phyloP scores from a whole-genome alignment of 2,329 filamentous ascomycete species.

The Dothidotthia symphoricarpi region DNA sequence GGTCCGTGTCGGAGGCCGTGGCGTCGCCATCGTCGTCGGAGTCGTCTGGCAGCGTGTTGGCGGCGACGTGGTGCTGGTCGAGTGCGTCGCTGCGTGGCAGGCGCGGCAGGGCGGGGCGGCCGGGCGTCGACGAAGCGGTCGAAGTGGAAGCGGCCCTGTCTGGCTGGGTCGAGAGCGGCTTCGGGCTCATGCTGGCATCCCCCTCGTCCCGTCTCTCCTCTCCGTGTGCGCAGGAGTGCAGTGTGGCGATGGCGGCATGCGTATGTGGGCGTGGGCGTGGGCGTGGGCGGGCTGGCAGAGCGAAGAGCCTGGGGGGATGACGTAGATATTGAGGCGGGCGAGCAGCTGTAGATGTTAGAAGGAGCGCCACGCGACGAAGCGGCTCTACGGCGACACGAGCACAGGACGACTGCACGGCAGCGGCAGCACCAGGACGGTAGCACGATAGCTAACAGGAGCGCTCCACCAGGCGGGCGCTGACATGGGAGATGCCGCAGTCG shows the following conservation, averaged over 20 bases:
- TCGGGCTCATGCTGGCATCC: constrained; percentile 12
- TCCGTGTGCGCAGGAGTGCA: constrained; percentile 6
- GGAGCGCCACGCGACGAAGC: too few species aligned
- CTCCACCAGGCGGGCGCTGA: constrained; percentile 5
- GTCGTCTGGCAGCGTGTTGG: constrained; percentile 3
- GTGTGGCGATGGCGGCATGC: not conserved
- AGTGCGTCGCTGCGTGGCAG: constrained; percentile 12
- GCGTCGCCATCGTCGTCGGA: constrained; percentile 8
- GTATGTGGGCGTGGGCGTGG: not conserved
- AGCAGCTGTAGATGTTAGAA: too few species aligned
- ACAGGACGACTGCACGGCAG: too few species aligned
- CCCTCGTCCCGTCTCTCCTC: constrained; percentile 4
- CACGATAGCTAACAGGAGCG: constrained; percentile 5
- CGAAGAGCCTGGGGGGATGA: not conserved
- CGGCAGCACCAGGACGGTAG: too few species aligned
- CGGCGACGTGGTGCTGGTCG: constrained; percentile 1
- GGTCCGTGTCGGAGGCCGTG: constrained; percentile 18
- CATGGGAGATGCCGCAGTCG: too few species aligned
- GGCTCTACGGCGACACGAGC: too few species aligned
- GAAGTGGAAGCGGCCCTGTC: constrained; percentile 3
- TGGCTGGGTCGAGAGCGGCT: constrained; percentile 2
- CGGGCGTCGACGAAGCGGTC: too few species aligned
- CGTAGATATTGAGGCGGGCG: too few species aligned
- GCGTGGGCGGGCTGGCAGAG: not conserved
- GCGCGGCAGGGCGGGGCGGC: constrained; percentile 26